Base-by-base conservation (phyloP, 2,329 filamentous ascomycete genomes). In the Talaromyces islandicus region DNA sequence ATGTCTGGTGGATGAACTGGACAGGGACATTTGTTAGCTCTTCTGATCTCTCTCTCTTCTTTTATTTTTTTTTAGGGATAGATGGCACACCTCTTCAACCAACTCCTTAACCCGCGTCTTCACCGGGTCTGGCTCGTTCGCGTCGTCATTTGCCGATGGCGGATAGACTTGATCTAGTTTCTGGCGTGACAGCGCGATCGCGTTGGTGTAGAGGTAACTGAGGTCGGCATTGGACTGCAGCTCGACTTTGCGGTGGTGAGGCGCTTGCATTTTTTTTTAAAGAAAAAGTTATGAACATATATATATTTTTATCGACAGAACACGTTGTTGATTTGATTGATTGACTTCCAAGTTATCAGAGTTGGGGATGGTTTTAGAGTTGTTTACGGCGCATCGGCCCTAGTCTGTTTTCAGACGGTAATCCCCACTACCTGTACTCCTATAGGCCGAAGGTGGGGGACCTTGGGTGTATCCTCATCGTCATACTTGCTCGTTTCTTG, bases 161-260 rank as follows among this genome's bases (percentile, higher is more conserved):
- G 79, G 79, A 14, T 81, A 74, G 62, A 79, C 74, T 25, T 79
- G 71, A 64, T 81, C 78, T 59, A 81, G 71, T 68, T 80, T 81
- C 65, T 76, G 71, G 60, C 74, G 77, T 24, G 79, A 78, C 60
- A 76, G 70, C 4, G 72, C 69, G 59, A 75, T 65, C 27, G 78
- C 74, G 67, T 81, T 81, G 62, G 70, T 68, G 63, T 79, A 77
- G 54, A 81, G 77, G 61, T 79, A 81, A 57, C 74, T 76, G 56
- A 81, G 75, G 70, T 81, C 79, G 61, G 74, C 73, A 58, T 78
- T 71, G 51, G 79, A 77, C 68, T 81, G 79, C n/a, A 81, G 75
- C 62, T 81, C 79, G 67, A 81, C 75, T 67, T 80, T 80, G 65
- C 79, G 77, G 65, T 81, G 74, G 66, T 79, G 75, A 50, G 71